Evolutionary conservation across 257 asterid species (phyloP).

Genomic region (Jaltomata sinuosa): DNA sequence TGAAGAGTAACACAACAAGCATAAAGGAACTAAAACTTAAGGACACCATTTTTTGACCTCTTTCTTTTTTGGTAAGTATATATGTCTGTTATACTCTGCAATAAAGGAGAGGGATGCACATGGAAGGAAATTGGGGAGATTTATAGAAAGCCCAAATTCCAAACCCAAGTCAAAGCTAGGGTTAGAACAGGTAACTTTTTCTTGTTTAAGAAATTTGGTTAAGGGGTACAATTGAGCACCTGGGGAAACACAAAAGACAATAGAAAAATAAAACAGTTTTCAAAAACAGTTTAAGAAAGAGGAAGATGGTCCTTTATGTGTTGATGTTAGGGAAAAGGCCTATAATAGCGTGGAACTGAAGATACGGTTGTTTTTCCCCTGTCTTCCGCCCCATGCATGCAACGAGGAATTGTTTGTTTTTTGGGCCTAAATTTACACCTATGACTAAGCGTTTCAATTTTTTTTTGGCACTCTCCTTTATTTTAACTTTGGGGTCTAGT

Average conservation of each 20-base stretch:
- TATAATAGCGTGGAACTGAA: constrained; percentile 20
- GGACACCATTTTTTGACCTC: constrained; percentile 7
- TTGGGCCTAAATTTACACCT: background rate
- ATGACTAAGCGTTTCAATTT: background rate
- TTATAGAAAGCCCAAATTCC: constrained; percentile 28
- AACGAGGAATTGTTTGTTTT: constrained; percentile 22
- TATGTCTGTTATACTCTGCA: background rate
- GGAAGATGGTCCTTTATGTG: constrained; percentile 11
- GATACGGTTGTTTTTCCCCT: constrained; percentile 26
- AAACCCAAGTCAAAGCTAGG: constrained; percentile 52
- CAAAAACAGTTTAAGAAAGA: constrained; percentile 10
- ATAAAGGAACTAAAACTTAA: constrained; percentile 6
- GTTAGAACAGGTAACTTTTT: constrained; percentile 17
- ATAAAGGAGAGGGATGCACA: constrained; percentile 4
- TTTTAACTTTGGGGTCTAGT: too few species aligned
- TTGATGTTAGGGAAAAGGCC: constrained; percentile 12
- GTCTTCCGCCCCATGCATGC: constrained; percentile 78
- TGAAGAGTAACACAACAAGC: constrained; percentile 15
- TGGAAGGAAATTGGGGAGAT: constrained; percentile 1
- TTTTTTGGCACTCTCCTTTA: too few species aligned
- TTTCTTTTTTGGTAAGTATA: background rate
- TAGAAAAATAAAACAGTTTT: background rate
- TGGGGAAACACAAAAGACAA: constrained; percentile 30
- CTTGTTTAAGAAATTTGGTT: background rate
- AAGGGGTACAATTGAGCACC: background rate